A percentile compares a stretch with the other conserved stretches of the same genome.
phyloP scores from a whole-genome alignment of 306 rosid genomes.

The Prunus persica region Prunus_persica_NCBIv2 NC_034009.1:40491001-40491500 shows the following conservation, averaged over 20 bases:
- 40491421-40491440: neutral
- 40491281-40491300: neutral
- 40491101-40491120: no score
- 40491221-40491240: neutral
- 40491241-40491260: neutral
- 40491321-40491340: neutral
- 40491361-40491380: neutral
- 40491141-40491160: no score
- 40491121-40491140: no score
- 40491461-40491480: neutral
- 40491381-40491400: no score
- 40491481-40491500: neutral
- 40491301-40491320: neutral
- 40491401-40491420: neutral
- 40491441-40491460: neutral
- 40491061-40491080: neutral
- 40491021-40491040: conserved; percentile 37
- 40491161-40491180: no score
- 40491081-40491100: neutral
- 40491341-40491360: neutral
- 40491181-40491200: no score
- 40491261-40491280: neutral
- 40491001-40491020: conserved; percentile 44
- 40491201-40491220: no score
- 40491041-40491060: neutral